Evolutionary conservation across 306 rosid species (phyloP), one percentile per base, ranked within the genome.

Genomic region (Ceratonia siliqua): DNA sequence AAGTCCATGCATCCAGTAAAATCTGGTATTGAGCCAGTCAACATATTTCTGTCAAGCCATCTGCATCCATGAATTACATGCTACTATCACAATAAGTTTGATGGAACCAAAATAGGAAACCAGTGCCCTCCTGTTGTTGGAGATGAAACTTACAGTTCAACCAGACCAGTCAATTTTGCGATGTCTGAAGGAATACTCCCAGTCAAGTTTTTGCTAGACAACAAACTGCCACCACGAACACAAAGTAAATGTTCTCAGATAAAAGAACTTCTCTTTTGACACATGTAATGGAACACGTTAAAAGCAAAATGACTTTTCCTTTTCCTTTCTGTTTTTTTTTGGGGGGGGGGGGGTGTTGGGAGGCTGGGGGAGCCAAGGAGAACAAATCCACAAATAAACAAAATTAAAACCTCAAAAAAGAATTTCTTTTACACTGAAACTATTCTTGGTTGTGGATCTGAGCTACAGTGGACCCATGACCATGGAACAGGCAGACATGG

Each of bases 401-500:
- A 76, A 69, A 73, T 74, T 53, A 56, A 57, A 77, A 68, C 70
- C 41, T 27, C 13, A 69, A 39, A 41, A 78, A 45, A 56, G 22
- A 45, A 52, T 58, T 78, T 82, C 42, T 59, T 43, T 77, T 90
- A 94, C 98, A 94, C 83, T 85, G 88, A 84, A 89, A 85, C 80
- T 81, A 94, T 82, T 81, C 85, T 89, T 81, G 98, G 97, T 38
- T 68, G 96, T 54, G 76, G 82, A 82, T 92, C 93, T 30, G 92
- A 76, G 89, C 82, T 90, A 72, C 99, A 94, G 17, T 61, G 90
- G 84, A 92, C 78, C 97, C 99, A 94, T 39, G 99, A 89, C 99
- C 99, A 94, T 27, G 99, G 88, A 79, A 85, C 98, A 68, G 99
- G 99, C 46, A 87, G 68, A 84, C 98, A 94, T n/a, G 99, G 96